phyloP scores from a whole-genome alignment of 1,284 basidiomycete genomes.

The Tremellales sp. region DNA sequence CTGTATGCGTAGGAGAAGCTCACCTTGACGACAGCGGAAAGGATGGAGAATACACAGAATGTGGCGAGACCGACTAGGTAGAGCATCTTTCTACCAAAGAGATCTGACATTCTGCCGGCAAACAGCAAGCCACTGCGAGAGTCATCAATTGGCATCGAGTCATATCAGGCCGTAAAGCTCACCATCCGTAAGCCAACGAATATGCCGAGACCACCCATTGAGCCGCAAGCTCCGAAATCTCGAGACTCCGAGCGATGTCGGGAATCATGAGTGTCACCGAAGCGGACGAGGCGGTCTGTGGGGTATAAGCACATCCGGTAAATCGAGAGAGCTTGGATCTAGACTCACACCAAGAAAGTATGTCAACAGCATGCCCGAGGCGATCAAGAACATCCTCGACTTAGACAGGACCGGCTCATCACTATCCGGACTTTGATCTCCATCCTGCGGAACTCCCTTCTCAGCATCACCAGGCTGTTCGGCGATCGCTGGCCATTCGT shows the following conservation, averaged over 20 bases:
- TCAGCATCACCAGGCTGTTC: not conserved
- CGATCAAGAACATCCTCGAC: slow-evolving; percentile 3
- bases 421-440: not conserved
- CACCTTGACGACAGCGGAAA: slow-evolving; percentile 21
- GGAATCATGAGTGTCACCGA: slow-evolving; percentile 30
- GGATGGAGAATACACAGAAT: slow-evolving; percentile 11
- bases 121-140: slow-evolving; percentile 40
- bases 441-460: not conserved
- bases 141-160: not conserved
- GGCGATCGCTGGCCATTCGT: not conserved
- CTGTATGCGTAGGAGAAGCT: slow-evolving; percentile 5
- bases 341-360: slow-evolving; percentile 6
- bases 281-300: slow-evolving; percentile 11
- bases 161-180: not conserved
- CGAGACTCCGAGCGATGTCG: slow-evolving; percentile 37
- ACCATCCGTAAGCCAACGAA: not conserved
- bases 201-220: slow-evolving; percentile 36
- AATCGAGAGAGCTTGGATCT: not conserved
- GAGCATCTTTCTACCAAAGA: slow-evolving; percentile 40
- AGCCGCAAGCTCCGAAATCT: slow-evolving; percentile 28
- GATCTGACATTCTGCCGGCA: slow-evolving; percentile 45
- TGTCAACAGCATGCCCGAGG: slow-evolving; percentile 4
- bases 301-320: not conserved
- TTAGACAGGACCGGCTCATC: not conserved
- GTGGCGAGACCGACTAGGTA: slow-evolving; percentile 36